phyloP scores from a whole-genome alignment of 805 yeast species.

The Zygosaccharomyces rouxii region DNA sequence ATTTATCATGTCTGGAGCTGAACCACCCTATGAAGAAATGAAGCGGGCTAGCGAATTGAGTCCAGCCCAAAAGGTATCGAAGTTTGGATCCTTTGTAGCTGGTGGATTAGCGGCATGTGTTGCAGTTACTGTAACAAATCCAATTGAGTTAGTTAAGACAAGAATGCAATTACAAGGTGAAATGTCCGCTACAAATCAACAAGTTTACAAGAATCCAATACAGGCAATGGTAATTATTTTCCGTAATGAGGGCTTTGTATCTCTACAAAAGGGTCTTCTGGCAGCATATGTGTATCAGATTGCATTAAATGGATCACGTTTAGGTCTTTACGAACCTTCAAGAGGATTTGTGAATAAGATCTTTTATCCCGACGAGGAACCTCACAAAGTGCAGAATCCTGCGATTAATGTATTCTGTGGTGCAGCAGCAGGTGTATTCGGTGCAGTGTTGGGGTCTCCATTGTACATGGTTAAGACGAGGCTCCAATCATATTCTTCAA shows the following conservation, averaged over 20 bases:
- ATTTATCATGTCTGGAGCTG: conserved; percentile 1
- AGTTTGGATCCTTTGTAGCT: conserved; percentile 77
- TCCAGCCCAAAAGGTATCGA: conserved; percentile 57
- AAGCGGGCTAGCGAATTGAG: conserved; percentile 30
- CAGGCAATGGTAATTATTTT: conserved; percentile 75
- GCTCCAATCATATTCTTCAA: conserved; percentile 85
- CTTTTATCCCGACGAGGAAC: conserved; percentile 49
- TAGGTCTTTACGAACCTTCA: conserved; percentile 90
- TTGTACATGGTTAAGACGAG: conserved; percentile 89
- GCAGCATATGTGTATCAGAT: conserved; percentile 90
- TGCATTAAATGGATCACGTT: conserved; percentile 87
- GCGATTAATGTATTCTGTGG: conserved; percentile 75
- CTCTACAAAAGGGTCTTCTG: conserved; percentile 82
- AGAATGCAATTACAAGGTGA: conserved; percentile 98
- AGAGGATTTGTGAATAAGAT: conserved; percentile 54
- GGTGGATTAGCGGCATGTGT: conserved; percentile 96
- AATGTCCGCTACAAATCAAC: conserved; percentile 49
- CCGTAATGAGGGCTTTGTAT: conserved; percentile 78
- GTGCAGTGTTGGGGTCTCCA: conserved; percentile 88
- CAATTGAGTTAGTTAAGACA: conserved; percentile 90
- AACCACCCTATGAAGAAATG: conserved; percentile 1
- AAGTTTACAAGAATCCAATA: conserved; percentile 72
- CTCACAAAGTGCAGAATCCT: conserved; percentile 45
- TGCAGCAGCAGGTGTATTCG: conserved; percentile 78
- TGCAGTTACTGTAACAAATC: conserved; percentile 95